Base-by-base conservation (phyloP, 441 rosid species). In the Corymbia calophylla region DNA sequence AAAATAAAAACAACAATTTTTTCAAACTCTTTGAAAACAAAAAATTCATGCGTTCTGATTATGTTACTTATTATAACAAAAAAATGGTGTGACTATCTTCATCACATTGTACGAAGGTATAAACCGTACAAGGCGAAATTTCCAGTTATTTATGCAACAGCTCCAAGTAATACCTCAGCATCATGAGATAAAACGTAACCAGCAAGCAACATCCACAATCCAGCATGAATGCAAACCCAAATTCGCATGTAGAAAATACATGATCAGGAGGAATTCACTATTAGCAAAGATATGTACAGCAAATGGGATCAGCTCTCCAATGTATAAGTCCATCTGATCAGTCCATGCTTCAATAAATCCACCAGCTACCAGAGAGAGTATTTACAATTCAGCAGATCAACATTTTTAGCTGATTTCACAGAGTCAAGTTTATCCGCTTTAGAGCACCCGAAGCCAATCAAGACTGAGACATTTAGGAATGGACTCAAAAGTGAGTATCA, bases 21-120 rank as follows among this genome's bases (percentile, higher is more conserved):
- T 31, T n/a, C 1, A 64, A n/a, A 64, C 73, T 64, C 73, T 64
- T 64, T 2, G 1, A n/a, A 2, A 15, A 64, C 14, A 5, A 64
- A n/a, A 64, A 1, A 0, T 64, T 66, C 77, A 66, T 0, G 11
- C 1, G 5, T 66, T 66, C 32, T 7, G 4, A 4, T 66, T n/a
- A 66, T 8, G 39, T 2, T 66, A 16, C 12, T 66, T 31, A 6
- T 6, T 62, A 58, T 4, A 1, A 62, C 18, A 62, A 29, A 32
- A 64, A 64, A 14, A 64, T 29, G 70, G 70, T 32, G 3, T 7
- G 9, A 64, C n/a, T 7, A 64, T 64, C 35, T 64, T 64, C 35
- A 64, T 14, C 70, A 14, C 2, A n/a, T n/a, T n/a, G 70, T 14
- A n/a, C 0, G 2, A 29, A 64, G 35, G 0, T 7, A n/a, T 14